A percentile compares a stretch with the other conserved stretches of the same genome.
Evolutionary conservation across 2,329 filamentous ascomycete species (phyloP).

Genomic region (Chrysosporium queenslandicum): DNA sequence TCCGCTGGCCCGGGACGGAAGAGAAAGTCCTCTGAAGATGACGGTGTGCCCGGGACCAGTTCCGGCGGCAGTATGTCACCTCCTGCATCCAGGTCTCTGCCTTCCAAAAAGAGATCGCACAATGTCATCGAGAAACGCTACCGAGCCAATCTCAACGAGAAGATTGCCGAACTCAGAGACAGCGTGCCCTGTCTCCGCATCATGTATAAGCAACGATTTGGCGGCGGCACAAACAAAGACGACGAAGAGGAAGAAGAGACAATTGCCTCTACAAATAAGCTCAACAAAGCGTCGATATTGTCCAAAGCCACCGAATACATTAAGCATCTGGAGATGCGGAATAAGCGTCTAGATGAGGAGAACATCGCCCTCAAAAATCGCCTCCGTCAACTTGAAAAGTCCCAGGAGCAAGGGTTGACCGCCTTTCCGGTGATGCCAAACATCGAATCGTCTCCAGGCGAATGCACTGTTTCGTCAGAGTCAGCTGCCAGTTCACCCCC

Average conservation of each 20-base stretch:
- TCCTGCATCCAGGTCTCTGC: constrained; percentile 41
- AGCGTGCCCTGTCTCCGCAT: constrained; percentile 84
- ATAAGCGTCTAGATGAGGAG: constrained; percentile 70
- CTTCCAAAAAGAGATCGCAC: constrained; percentile 85
- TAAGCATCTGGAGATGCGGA: constrained; percentile 81
- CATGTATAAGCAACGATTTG: constrained; percentile 54
- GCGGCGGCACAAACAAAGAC: constrained; percentile 47
- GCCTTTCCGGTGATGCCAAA: constrained; percentile 30
- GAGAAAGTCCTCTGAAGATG: constrained; percentile 16
- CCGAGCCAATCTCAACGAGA: constrained; percentile 91
- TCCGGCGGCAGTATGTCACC: constrained; percentile 48
- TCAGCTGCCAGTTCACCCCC: constrained; percentile 31
- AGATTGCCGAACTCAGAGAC: constrained; percentile 84
- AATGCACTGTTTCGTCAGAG: constrained; percentile 31
- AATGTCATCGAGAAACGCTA: constrained; percentile 99
- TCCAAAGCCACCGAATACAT: constrained; percentile 97
- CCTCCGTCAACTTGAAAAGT: constrained; percentile 67
- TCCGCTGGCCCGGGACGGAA: constrained; percentile 12
- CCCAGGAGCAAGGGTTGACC: constrained; percentile 33
- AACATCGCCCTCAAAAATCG: constrained; percentile 68
- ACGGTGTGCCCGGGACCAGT: constrained; percentile 27
- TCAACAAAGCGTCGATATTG: constrained; percentile 95
- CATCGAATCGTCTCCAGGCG: constrained; percentile 35
- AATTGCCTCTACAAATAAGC: constrained; percentile 76
- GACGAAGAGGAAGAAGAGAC: constrained; percentile 75